Evolutionary conservation across 2,329 filamentous ascomycete species (phyloP).

Genomic region (Geoglossum cookeanum): DNA sequence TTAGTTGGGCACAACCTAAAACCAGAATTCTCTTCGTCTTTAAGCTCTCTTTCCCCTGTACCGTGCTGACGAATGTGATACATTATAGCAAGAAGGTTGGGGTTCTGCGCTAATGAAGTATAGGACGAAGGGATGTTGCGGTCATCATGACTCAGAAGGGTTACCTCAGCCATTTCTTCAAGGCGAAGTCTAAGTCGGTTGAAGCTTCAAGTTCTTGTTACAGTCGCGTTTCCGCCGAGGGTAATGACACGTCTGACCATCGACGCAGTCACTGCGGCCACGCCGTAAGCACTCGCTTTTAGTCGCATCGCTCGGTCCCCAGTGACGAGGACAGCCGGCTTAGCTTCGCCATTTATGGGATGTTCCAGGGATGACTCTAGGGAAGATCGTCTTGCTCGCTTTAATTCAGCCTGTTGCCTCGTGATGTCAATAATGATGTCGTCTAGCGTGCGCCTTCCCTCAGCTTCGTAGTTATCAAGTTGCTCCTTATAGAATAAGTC

Average conservation of each 20-base stretch:
- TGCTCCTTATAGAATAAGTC: conserved; percentile 12
- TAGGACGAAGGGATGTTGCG: too few species aligned
- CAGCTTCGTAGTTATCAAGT: conserved; percentile 10
- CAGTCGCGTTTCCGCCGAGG: background rate
- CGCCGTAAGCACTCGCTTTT: conserved; percentile 12
- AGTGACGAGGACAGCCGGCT: conserved; percentile 14
- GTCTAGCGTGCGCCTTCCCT: conserved; percentile 12
- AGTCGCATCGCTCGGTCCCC: conserved; percentile 15
- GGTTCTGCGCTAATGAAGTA: too few species aligned
- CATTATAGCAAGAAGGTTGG: too few species aligned
- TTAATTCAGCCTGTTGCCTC: conserved; percentile 8
- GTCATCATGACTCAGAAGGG: too few species aligned
- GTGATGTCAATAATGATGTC: conserved; percentile 14
- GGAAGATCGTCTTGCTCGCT: conserved; percentile 6
- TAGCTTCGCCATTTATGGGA: conserved; percentile 3
- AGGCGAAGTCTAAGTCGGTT: too few species aligned
- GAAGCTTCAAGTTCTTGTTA: background rate
- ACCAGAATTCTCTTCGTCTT: too few species aligned
- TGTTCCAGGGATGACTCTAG: too few species aligned
- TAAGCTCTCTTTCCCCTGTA: too few species aligned
- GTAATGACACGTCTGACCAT: background rate
- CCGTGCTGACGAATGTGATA: too few species aligned
- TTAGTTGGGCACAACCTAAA: too few species aligned
- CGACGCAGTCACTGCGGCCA: conserved; percentile 11
- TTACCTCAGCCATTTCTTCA: too few species aligned